A percentile compares a stretch with the other conserved stretches of the same genome.
These are phyloP conservation scores for Leccinum rimulosum DNA, from an alignment of 768 basidiomycete species.

Conservation along the genomic window DNA sequence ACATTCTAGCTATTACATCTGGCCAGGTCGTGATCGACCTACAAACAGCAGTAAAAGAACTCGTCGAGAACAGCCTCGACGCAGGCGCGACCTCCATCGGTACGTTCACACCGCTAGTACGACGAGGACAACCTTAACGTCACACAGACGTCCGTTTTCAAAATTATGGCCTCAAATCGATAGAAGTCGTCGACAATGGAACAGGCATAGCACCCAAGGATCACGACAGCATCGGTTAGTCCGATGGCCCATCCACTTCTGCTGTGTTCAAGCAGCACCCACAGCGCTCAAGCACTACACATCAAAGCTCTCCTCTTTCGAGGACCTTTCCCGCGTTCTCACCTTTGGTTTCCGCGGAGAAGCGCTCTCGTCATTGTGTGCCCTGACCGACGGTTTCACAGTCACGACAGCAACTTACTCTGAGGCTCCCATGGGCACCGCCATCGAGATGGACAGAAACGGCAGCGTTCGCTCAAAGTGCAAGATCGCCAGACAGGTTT, in stretches of 20 bases:
- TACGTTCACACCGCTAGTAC: constrained; percentile 33
- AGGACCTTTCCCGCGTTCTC: constrained; percentile 65
- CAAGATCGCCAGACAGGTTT: constrained; percentile 76
- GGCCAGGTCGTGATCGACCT: constrained; percentile 95
- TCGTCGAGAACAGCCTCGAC: constrained; percentile 95
- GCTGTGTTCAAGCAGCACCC: background rate
- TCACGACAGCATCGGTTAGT: constrained; percentile 74
- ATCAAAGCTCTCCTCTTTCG: constrained; percentile 79
- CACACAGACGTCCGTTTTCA: constrained; percentile 85
- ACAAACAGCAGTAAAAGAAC: constrained; percentile 92
- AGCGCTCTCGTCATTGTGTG: constrained; percentile 91
- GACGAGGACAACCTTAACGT: no score
- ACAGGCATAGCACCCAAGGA: constrained; percentile 77
- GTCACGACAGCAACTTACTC: constrained; percentile 71
- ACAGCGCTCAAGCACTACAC: constrained; percentile 90
- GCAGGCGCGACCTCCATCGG: constrained; percentile 88
- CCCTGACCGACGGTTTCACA: constrained; percentile 64
- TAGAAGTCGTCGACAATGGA: constrained; percentile 95
- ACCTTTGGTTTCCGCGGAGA: constrained; percentile 98
- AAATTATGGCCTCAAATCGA: constrained; percentile 73
- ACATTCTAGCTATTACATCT: constrained; percentile 86
- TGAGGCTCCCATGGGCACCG: constrained; percentile 75
- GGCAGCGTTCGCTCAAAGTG: constrained; percentile 58
- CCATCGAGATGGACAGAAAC: constrained; percentile 66
- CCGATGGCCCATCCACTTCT: background rate